Conservation (phyloP, 495 filamentous ascomycete genomes). For the Hypoxylon perforatum region DNA sequence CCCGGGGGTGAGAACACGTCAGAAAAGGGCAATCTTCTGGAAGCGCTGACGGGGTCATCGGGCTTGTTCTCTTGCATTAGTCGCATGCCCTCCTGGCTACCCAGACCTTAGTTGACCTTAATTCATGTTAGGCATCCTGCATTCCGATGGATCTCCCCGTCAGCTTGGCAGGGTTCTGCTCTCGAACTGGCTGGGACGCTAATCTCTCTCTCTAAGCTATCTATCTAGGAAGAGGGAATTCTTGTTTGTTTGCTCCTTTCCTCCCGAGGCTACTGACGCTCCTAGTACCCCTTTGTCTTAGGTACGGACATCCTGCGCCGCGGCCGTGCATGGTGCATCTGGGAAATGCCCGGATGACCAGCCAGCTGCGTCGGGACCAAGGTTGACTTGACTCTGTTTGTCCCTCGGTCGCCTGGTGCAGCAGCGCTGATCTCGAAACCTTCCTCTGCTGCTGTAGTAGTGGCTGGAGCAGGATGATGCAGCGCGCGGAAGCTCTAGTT, state of each 20-base stretch:
- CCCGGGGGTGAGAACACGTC: not conserved
- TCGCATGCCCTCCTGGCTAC: not conserved
- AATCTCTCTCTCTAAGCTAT: not conserved
- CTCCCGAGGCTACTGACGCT: not conserved
- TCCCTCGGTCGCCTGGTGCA: not conserved
- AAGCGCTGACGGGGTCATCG: not conserved
- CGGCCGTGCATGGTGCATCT: conserved; percentile 17
- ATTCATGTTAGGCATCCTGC: not conserved
- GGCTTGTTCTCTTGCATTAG: conserved; percentile 1
- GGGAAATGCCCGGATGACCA: conserved; percentile 27
- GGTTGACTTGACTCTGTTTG: conserved; percentile 15
- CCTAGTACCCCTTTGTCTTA: conserved; percentile 3
- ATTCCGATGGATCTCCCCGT: too few species aligned
- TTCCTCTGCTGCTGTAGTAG: not conserved
- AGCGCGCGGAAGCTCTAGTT: conserved; percentile 11
- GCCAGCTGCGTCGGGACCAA: conserved; percentile 3
- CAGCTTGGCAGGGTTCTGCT: not conserved
- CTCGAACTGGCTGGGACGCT: not conserved
- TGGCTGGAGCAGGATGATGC: conserved; percentile 5
- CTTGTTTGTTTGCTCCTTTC: not conserved
- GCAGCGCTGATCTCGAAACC: not conserved
- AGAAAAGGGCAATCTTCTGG: not conserved
- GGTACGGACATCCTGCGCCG: conserved; percentile 19
- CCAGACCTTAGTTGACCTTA: not conserved
- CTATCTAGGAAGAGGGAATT: not conserved